These are phyloP conservation scores for Amniculicola lignicola DNA, from an alignment of 495 filamentous ascomycete genomes.

Conservation along the genomic window DNA sequence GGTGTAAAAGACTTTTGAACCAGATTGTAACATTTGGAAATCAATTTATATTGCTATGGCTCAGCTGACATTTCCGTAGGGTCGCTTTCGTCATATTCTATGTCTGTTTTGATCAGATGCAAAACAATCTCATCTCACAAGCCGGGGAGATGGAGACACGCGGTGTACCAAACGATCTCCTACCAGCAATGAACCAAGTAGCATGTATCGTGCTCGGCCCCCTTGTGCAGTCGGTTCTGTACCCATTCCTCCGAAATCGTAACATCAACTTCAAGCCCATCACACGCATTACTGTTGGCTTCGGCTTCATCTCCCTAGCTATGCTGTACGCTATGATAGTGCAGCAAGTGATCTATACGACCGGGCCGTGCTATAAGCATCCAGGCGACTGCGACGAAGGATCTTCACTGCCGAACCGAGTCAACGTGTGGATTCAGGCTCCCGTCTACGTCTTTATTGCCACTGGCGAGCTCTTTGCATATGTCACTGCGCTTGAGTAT, in stretches of 20 bases:
- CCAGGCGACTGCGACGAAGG: constrained; percentile 40
- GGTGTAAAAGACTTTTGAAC: too few relatives aligned
- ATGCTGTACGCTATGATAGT: constrained; percentile 52
- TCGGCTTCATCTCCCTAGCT: constrained; percentile 42
- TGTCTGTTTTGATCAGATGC: constrained; percentile 46
- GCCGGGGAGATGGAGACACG: constrained; percentile 51
- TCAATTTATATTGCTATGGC: too few relatives aligned
- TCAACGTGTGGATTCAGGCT: constrained; percentile 9
- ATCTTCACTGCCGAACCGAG: background rate
- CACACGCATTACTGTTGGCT: constrained; percentile 50
- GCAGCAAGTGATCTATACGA: constrained; percentile 48
- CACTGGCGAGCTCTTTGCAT: constrained; percentile 10
- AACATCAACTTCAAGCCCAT: constrained; percentile 50
- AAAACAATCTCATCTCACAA: constrained; percentile 54
- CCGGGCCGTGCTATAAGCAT: constrained; percentile 50
- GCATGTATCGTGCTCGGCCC: constrained; percentile 48
- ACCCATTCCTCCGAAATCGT: constrained; percentile 43
- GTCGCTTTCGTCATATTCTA: constrained; percentile 43
- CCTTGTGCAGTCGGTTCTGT: constrained; percentile 48
- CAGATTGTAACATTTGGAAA: too few relatives aligned
- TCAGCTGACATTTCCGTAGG: too few relatives aligned
- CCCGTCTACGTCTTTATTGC: constrained; percentile 19
- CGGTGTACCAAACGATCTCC: constrained; percentile 52
- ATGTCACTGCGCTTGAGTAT: constrained; percentile 25
- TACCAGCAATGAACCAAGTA: constrained; percentile 42